Conservation (phyloP, 169 alveolate species). For the Cardiosporidium cionae region DNA sequence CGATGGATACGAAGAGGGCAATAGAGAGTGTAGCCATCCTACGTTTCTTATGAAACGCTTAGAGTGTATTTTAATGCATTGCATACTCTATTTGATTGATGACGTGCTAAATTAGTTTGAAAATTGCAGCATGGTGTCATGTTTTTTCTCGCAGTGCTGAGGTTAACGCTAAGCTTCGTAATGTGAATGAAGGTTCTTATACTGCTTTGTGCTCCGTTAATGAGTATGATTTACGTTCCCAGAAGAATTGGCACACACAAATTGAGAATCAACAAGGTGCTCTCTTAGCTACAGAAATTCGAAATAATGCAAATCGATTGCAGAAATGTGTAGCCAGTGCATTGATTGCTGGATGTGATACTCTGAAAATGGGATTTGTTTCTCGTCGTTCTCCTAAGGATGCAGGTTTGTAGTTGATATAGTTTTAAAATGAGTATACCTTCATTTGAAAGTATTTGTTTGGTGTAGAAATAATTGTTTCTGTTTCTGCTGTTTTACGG, state of each 20-base stretch:
- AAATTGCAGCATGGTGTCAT: constrained; percentile 29
- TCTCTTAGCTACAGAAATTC: constrained; percentile 40
- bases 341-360: constrained; percentile 74
- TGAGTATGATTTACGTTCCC: background rate
- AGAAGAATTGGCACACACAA: constrained; percentile 29
- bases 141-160: constrained; percentile 59
- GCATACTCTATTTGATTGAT: too few species aligned
- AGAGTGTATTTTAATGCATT: too few species aligned
- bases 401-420: constrained; percentile 36
- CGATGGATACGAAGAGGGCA: too few species aligned
- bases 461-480: background rate
- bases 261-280: constrained; percentile 47
- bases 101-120: too few species aligned
- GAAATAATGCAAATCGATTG: constrained; percentile 75
- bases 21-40: too few species aligned
- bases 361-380: constrained; percentile 68
- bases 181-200: background rate
- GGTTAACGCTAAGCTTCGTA: constrained; percentile 50
- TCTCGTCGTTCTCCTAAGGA: constrained; percentile 69
- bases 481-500: background rate
- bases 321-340: constrained; percentile 79
- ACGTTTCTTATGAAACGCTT: too few species aligned
- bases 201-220: background rate
- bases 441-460: background rate
- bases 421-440: background rate